Conservation (phyloP, 805 yeast species). For the Kluyveromyces nonfermentans region DNA sequence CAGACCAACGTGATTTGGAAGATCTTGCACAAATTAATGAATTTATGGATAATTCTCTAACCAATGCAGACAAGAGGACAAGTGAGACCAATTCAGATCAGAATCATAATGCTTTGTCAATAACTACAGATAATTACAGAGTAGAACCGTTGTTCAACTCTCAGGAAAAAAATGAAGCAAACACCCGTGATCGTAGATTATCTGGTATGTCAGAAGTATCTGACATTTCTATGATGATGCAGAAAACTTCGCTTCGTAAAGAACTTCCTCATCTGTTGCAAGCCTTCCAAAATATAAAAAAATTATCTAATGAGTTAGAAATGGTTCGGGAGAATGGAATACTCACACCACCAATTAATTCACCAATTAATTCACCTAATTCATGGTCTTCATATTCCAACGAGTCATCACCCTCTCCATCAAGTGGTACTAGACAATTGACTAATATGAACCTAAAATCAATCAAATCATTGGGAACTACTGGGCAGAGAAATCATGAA, state of each 20-base stretch:
- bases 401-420: neutral
- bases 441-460: neutral
- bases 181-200: conserved; percentile 9
- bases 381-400: neutral
- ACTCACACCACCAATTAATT: neutral
- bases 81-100: conserved; percentile 5
- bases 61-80: conserved; percentile 4
- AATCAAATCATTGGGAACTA: conserved; percentile 3
- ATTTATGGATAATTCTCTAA: conserved; percentile 3
- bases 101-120: conserved; percentile 2
- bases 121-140: neutral
- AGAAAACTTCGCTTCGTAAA: conserved; percentile 47
- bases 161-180: neutral
- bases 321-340: conserved; percentile 10
- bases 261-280: conserved; percentile 58
- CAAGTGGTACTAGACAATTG: neutral
- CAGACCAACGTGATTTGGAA: conserved; percentile 5
- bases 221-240: conserved; percentile 32
- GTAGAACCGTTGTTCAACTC: neutral
- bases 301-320: conserved; percentile 42
- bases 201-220: conserved; percentile 23
- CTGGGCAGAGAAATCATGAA: conserved; percentile 1
- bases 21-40: conserved; percentile 5
- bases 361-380: conserved; percentile 5
- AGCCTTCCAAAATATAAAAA: conserved; percentile 57